Percentiles rank a stretch among this genome's conserved stretches.
These are phyloP conservation scores for Heliosperma pusillum DNA, from an alignment of 148 eudicot species.

Conservation along the genomic window DNA sequence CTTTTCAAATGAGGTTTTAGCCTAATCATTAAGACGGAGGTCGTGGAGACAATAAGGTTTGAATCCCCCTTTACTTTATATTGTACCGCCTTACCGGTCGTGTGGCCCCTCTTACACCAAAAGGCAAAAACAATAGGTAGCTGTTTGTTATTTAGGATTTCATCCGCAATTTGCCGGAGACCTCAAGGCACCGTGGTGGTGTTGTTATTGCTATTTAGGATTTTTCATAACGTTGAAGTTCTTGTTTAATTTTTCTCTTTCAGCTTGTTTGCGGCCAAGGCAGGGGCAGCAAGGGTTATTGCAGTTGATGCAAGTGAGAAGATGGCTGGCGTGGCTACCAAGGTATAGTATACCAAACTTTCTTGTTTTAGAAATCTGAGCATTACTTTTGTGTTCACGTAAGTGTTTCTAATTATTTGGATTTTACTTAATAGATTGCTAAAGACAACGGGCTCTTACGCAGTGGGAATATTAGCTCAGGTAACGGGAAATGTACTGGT, in stretches of 20 bases:
- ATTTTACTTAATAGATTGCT: constrained; percentile 56
- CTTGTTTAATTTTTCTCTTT: constrained; percentile 31
- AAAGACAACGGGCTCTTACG: constrained; percentile 61
- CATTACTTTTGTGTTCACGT: background rate
- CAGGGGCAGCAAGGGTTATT: constrained; percentile 86
- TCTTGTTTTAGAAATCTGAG: background rate
- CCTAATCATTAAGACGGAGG: background rate
- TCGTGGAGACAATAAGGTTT: no score
- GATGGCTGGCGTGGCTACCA: constrained; percentile 85
- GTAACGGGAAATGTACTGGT: constrained; percentile 30
- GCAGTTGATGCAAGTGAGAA: constrained; percentile 95
- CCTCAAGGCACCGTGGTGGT: no score
- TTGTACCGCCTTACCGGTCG: no score
- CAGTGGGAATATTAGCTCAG: constrained; percentile 26
- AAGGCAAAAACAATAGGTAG: no score
- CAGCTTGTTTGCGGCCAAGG: constrained; percentile 94
- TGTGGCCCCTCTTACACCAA: no score
- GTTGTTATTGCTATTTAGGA: background rate
- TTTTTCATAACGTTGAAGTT: constrained; percentile 2
- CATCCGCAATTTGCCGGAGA: no score
- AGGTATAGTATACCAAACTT: constrained; percentile 35
- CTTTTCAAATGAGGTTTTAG: no score
- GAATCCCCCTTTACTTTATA: no score
- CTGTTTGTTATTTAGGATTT: no score
- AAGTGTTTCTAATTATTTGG: constrained; percentile 7